phyloP scores from a whole-genome alignment of 2,329 filamentous ascomycete genomes.

The Phialophora verrucosa region DNA sequence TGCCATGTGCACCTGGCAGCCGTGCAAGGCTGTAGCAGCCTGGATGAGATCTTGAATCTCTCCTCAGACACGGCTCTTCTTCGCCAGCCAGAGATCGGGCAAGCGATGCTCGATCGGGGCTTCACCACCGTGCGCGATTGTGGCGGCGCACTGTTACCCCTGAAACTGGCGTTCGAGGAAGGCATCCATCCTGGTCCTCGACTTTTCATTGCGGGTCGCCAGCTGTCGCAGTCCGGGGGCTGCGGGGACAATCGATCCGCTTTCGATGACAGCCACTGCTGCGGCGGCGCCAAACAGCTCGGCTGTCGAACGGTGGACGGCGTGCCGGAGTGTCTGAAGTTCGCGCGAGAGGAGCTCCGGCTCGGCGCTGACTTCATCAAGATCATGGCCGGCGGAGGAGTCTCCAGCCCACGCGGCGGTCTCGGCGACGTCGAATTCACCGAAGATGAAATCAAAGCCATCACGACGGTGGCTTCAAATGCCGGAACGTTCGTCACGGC shows the following conservation, averaged over 20 bases:
- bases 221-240: conserved; percentile 64
- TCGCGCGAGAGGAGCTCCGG: conserved; percentile 61
- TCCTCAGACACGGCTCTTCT: conserved; percentile 46
- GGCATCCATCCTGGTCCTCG: conserved; percentile 61
- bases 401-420: conserved; percentile 61
- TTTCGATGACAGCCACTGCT: conserved; percentile 51
- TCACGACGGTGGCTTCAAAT: conserved; percentile 57
- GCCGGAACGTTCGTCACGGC: conserved; percentile 62
- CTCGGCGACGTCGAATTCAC: conserved; percentile 64
- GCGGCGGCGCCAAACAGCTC: conserved; percentile 47
- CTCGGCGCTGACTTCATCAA: conserved; percentile 67
- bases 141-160: conserved; percentile 61
- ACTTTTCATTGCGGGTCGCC: conserved; percentile 62
- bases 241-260: conserved; percentile 59
- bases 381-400: conserved; percentile 65
- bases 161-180: conserved; percentile 65
- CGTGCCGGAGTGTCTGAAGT: conserved; percentile 60
- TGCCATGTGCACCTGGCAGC: conserved; percentile 57
- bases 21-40: conserved; percentile 50
- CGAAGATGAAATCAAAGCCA: conserved; percentile 61
- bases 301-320: conserved; percentile 59
- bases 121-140: conserved; percentile 66
- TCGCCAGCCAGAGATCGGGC: conserved; percentile 56
- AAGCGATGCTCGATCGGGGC: conserved; percentile 61
- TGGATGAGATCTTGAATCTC: conserved; percentile 48